phyloP scores from a whole-genome alignment of 2,329 filamentous ascomycete genomes.

The Talaromyces verruculosus region DNA sequence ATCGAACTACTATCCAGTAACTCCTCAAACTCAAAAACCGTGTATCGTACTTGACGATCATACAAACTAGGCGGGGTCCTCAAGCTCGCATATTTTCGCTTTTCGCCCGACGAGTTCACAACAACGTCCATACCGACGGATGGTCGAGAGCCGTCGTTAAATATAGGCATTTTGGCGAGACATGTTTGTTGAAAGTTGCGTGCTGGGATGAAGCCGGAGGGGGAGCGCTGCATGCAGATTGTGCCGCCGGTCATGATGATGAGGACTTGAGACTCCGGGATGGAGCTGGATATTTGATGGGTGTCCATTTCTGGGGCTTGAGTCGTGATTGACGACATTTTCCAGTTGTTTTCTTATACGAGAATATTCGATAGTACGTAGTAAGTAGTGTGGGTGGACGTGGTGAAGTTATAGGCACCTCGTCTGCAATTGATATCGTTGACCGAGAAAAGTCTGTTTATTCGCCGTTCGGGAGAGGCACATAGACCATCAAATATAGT shows the following conservation, averaged over 20 bases:
- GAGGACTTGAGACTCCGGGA: conserved; percentile 75
- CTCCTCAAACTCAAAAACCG: conserved; percentile 78
- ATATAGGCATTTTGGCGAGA: conserved; percentile 77
- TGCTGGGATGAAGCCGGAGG: conserved; percentile 76
- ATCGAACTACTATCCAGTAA: conserved; percentile 89
- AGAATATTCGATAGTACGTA: not conserved
- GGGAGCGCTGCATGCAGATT: conserved; percentile 89
- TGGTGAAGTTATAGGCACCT: not conserved
- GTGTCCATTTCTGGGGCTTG: conserved; percentile 9
- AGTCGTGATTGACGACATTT: conserved; percentile 1
- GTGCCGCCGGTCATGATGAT: conserved; percentile 79
- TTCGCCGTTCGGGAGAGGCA: not conserved
- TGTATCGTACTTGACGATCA: conserved; percentile 77
- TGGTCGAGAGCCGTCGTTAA: conserved; percentile 70
- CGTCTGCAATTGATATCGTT: not conserved
- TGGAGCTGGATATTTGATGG: conserved; percentile 22
- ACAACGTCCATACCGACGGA: conserved; percentile 55
- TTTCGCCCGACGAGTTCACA: conserved; percentile 50
- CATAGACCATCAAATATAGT: not conserved
- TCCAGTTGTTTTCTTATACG: not conserved
- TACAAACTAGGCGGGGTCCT: conserved; percentile 80
- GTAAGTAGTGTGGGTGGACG: not conserved
- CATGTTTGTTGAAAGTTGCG: conserved; percentile 77
- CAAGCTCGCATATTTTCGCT: conserved; percentile 63
- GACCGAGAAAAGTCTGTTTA: not conserved